phyloP scores from a whole-genome alignment of 2,329 filamentous ascomycete species.

The Fusarium ambrosium region DNA sequence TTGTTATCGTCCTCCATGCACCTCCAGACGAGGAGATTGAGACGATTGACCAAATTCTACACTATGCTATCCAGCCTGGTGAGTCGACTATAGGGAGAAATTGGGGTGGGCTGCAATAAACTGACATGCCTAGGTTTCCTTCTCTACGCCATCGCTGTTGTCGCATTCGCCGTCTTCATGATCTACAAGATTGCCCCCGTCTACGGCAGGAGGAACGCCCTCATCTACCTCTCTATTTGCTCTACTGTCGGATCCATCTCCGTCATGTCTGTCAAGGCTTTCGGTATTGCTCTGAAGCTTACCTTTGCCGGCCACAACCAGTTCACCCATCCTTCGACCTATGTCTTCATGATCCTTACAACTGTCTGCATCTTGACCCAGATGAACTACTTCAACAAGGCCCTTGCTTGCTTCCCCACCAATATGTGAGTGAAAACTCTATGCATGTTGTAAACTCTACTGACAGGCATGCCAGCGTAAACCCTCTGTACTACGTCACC shows the following conservation, averaged over 20 bases:
- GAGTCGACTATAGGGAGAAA: constrained; percentile 39
- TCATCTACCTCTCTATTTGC: constrained; percentile 98
- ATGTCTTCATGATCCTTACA: constrained; percentile 96
- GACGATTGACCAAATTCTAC: constrained; percentile 91
- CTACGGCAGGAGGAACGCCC: constrained; percentile 94
- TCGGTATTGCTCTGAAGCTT: constrained; percentile 96
- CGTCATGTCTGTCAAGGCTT: constrained; percentile 99
- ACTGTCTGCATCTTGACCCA: constrained; percentile 95
- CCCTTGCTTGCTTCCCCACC: constrained; percentile 94
- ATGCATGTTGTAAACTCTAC: neutral
- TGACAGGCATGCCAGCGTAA: constrained; percentile 73
- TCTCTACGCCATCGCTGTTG: constrained; percentile 84
- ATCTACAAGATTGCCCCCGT: constrained; percentile 93
- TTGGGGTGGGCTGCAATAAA: neutral
- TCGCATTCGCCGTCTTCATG: constrained; percentile 90
- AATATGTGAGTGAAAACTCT: constrained; percentile 80
- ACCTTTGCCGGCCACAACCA: constrained; percentile 95
- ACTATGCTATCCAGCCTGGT: constrained; percentile 94
- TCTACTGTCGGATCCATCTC: constrained; percentile 97
- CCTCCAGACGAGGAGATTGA: constrained; percentile 92
- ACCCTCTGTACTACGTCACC: constrained; percentile 96
- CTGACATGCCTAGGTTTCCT: constrained; percentile 78
- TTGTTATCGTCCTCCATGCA: constrained; percentile 97
- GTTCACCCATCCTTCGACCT: constrained; percentile 94
- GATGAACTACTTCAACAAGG: constrained; percentile 99